A percentile compares a stretch with the other conserved stretches of the same genome.
Evolutionary conservation across 495 filamentous ascomycete genomes (phyloP).

Genomic region (Penicillium daleae): DNA sequence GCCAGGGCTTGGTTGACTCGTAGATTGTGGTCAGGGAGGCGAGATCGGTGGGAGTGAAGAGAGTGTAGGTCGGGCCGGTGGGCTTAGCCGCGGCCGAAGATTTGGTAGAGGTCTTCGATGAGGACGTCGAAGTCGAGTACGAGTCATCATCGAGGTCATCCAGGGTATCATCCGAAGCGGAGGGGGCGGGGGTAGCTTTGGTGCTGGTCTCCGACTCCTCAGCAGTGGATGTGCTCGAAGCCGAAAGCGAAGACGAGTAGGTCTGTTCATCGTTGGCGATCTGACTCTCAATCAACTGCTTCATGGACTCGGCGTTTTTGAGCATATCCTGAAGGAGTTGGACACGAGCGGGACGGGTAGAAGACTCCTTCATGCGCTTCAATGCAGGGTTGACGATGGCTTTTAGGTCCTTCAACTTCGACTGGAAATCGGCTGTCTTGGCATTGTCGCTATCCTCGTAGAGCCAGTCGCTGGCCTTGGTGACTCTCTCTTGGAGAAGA

Average conservation of each 20-base stretch:
- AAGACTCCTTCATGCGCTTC: constrained; percentile 68
- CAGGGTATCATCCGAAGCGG: constrained; percentile 28
- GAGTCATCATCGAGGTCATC: constrained; percentile 50
- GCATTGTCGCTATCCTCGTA: constrained; percentile 84
- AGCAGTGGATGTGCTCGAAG: constrained; percentile 31
- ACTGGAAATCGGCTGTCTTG: constrained; percentile 67
- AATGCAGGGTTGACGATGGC: constrained; percentile 70
- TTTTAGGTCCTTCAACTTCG: constrained; percentile 71
- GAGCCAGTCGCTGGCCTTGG: constrained; percentile 82
- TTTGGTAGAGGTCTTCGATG: constrained; percentile 34
- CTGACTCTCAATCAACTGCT: constrained; percentile 45
- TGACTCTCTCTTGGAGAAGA: constrained; percentile 63
- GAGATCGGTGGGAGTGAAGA: constrained; percentile 60
- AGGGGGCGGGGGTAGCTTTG: constrained; percentile 32
- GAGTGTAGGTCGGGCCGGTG: constrained; percentile 44
- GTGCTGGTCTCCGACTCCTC: constrained; percentile 32
- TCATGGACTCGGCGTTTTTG: constrained; percentile 54
- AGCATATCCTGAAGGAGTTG: constrained; percentile 65
- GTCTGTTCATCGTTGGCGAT: constrained; percentile 46
- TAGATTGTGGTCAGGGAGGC: constrained; percentile 42
- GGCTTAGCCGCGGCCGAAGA: constrained; percentile 37
- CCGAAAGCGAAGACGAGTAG: constrained; percentile 42
- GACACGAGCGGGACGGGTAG: constrained; percentile 66
- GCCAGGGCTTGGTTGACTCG: constrained; percentile 59
- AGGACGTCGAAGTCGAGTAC: constrained; percentile 39